Base-by-base conservation (phyloP, 495 filamentous ascomycete species). In the Lasiosphaeriaceae sp. region DNA sequence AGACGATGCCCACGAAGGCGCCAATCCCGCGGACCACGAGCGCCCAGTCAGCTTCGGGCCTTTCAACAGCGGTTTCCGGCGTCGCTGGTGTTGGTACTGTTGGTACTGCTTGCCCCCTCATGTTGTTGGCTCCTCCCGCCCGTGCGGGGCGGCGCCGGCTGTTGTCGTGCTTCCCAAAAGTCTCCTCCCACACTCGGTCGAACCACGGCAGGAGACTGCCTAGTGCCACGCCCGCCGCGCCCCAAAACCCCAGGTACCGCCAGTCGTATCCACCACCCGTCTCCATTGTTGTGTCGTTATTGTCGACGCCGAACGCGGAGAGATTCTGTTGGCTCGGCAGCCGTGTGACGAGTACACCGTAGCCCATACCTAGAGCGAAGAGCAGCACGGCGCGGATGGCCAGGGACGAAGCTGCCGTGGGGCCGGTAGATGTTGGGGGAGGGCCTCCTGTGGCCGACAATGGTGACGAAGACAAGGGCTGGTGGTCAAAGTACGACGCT, bases 1-100 rank as follows among this genome's bases (percentile, higher is more conserved):
- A 97, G 19, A 91, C 92, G 70, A 98, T 94, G 12, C 94, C 94
- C 22, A 96, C 85, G 72, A 98, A 97, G 16, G 90, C 92, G 37
- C 94, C 95, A 43, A 97, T 85, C 57, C 91, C 90, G 53, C 94
- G 79, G 19, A 97, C 84, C 11, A 88, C 88, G 29, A 88, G 82
- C 41, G 86, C 85, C 92, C 90, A 97, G 57, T 90, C 89, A 1
- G 75, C 78, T 16, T 69, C 63, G 17, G 66, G 57, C 17, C 53
- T 41, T 35, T 46, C 47, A 19, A 11, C 26, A n/a, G n/a, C n/a
- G n/a, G n/a, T n/a, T n/a, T n/a, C n/a, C n/a, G n/a, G n/a, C n/a
- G n/a, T n/a, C n/a, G n/a, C n/a, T n/a, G n/a, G n/a, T n/a, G n/a
- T n/a, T n/a, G n/a, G n/a, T n/a, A n/a, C n/a, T n/a, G n/a, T n/a